Conservation (phyloP, 352 stramenopile genomes). For the Phytophthora sojae region DNA sequence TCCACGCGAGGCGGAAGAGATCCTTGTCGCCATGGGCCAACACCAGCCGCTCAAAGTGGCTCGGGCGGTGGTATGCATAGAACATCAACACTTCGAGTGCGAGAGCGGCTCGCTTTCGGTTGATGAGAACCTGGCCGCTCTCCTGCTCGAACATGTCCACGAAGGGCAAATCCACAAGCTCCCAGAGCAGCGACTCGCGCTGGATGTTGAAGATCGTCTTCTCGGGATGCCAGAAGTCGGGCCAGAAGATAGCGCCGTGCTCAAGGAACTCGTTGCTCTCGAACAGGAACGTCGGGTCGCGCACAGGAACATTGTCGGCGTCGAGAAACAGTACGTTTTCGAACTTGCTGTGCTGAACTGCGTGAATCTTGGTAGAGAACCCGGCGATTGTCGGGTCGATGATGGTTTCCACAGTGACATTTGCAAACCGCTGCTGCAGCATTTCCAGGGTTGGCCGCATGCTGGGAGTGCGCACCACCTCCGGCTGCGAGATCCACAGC, state of each 20-base stretch:
- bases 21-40: constrained; percentile 83
- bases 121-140: constrained; percentile 77
- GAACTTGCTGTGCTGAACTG: constrained; percentile 70
- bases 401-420: constrained; percentile 60
- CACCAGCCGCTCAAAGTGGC: constrained; percentile 65
- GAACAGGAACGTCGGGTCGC: constrained; percentile 77
- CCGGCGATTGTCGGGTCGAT: constrained; percentile 49
- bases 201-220: constrained; percentile 83
- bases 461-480: constrained; percentile 42
- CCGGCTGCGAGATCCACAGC: constrained; percentile 66
- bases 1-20: constrained; percentile 81
- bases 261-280: constrained; percentile 46
- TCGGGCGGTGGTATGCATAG: constrained; percentile 68
- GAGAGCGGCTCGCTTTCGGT: constrained; percentile 42
- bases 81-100: constrained; percentile 69
- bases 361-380: constrained; percentile 78
- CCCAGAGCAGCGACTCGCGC: constrained; percentile 61
- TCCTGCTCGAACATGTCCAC: constrained; percentile 87
- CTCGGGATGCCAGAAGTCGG: constrained; percentile 78
- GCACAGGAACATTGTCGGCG: constrained; percentile 69
- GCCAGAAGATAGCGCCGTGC: constrained; percentile 74
- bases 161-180: constrained; percentile 66
- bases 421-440: constrained; percentile 40
- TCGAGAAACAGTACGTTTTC: constrained; percentile 82
- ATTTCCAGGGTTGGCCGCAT: constrained; percentile 43